These are phyloP conservation scores for Gynandropsis gynandra DNA, from an alignment of 345 rosid species.

Conservation along the genomic window DNA sequence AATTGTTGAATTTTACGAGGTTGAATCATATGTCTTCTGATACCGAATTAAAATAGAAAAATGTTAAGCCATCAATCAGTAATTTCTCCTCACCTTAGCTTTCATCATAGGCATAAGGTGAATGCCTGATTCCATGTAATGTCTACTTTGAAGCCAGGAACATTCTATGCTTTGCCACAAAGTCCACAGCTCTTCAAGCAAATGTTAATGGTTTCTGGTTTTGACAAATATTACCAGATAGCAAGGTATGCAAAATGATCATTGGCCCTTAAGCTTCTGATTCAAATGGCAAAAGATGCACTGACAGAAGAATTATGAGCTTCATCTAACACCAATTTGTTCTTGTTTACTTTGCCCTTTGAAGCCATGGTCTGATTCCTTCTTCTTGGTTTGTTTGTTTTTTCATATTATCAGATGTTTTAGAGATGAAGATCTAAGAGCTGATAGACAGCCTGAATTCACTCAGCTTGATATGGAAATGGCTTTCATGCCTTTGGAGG, in stretches of 20 bases:
- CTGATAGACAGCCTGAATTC: slow-evolving; percentile 98
- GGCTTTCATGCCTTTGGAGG: slow-evolving; percentile 86
- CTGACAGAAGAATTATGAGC: too few species aligned
- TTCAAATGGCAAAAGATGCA: too few species aligned
- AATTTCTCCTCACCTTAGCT: slow-evolving; percentile 6
- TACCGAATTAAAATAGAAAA: background rate
- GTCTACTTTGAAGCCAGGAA: slow-evolving; percentile 84
- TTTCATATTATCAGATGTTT: slow-evolving; percentile 97
- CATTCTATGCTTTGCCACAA: slow-evolving; percentile 96
- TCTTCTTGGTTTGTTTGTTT: slow-evolving; percentile 12
- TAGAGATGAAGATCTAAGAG: slow-evolving; percentile 97
- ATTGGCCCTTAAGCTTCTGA: slow-evolving; percentile 10
- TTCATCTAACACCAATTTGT: background rate
- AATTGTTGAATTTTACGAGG: background rate
- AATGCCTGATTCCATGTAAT: slow-evolving; percentile 34
- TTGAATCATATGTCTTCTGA: background rate
- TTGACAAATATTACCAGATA: slow-evolving; percentile 90
- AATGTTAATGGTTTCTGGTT: slow-evolving; percentile 97
- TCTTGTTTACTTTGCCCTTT: background rate
- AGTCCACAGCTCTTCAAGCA: slow-evolving; percentile 97
- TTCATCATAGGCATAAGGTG: slow-evolving; percentile 26
- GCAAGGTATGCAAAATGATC: slow-evolving; percentile 60
- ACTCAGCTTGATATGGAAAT: slow-evolving; percentile 98
- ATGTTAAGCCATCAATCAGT: background rate
- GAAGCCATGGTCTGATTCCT: slow-evolving; percentile 13